phyloP scores from a whole-genome alignment of 1,284 basidiomycete species.

The Fomitopsis pinicola region DNA sequence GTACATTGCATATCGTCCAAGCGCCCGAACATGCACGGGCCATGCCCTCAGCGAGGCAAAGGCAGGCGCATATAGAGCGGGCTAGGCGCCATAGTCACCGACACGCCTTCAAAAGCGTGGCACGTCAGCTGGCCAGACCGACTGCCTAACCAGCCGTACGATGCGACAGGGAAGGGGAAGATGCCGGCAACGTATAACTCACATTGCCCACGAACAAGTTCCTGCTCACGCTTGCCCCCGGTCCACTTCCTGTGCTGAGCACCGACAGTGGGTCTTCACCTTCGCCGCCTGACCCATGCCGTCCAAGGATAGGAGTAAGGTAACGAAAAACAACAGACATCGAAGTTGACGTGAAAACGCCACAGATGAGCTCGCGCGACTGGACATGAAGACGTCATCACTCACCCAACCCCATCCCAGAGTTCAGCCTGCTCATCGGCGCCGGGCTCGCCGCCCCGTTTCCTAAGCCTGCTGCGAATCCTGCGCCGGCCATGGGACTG shows the following conservation, averaged over 20 bases:
- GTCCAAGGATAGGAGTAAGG: too few relatives aligned
- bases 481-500: not conserved
- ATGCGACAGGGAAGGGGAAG: not conserved
- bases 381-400: too few relatives aligned
- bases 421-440: not conserved
- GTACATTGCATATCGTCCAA: not conserved
- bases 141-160: not conserved
- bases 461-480: not conserved
- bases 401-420: not conserved
- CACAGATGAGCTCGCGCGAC: not conserved
- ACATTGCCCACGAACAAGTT: slow-evolving; percentile 71
- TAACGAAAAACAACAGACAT: not conserved
- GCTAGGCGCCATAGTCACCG: not conserved
- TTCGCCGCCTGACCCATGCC: not conserved
- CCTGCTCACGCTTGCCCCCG: slow-evolving; percentile 23
- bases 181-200: slow-evolving; percentile 20
- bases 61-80: not conserved
- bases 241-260: slow-evolving; percentile 8
- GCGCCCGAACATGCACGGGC: not conserved
- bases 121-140: not conserved
- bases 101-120: not conserved
- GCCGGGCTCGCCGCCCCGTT: slow-evolving; percentile 8
- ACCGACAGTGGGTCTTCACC: not conserved
- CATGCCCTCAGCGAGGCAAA: not conserved
- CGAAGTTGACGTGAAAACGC: not conserved